These are phyloP conservation scores for Talaromyces sp. DNA, from an alignment of 2,329 filamentous ascomycete species.

Conservation along the genomic window DNA sequence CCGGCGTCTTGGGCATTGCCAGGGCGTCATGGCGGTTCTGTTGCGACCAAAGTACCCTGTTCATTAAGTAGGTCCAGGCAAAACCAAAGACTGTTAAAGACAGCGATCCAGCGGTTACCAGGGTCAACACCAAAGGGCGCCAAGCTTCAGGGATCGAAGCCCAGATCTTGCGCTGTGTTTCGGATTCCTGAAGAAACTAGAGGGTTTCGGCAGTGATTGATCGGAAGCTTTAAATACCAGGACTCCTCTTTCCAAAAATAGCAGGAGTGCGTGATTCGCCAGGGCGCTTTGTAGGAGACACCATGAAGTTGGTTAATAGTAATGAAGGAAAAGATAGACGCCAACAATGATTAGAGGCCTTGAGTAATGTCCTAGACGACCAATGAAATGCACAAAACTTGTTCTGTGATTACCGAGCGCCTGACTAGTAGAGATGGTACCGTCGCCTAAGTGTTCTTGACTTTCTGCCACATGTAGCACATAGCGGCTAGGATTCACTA, in stretches of 20 bases:
- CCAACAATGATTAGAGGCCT: neutral
- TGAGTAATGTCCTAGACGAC: neutral
- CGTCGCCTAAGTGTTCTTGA: neutral
- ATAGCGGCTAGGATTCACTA: neutral
- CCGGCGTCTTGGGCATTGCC: too few relatives aligned
- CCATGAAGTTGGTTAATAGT: too few relatives aligned
- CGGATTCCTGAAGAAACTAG: neutral
- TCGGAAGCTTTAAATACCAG: neutral
- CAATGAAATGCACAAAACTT: neutral
- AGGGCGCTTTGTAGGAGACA: neutral
- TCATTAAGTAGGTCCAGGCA: neutral
- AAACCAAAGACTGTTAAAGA: neutral
- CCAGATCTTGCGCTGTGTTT: neutral
- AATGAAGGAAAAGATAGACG: constrained; percentile 10
- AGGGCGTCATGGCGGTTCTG: neutral
- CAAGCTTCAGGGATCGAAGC: neutral
- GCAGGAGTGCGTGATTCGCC: constrained; percentile 1
- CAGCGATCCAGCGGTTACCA: neutral
- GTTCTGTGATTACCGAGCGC: neutral
- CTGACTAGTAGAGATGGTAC: neutral
- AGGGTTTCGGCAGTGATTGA: neutral
- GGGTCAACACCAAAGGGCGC: neutral
- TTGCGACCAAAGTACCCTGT: neutral
- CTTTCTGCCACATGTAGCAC: neutral
- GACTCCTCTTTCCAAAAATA: constrained; percentile 1